These are phyloP conservation scores for Saraca asoca DNA, from an alignment of 331 rosid genomes.

Conservation along the genomic window DNA sequence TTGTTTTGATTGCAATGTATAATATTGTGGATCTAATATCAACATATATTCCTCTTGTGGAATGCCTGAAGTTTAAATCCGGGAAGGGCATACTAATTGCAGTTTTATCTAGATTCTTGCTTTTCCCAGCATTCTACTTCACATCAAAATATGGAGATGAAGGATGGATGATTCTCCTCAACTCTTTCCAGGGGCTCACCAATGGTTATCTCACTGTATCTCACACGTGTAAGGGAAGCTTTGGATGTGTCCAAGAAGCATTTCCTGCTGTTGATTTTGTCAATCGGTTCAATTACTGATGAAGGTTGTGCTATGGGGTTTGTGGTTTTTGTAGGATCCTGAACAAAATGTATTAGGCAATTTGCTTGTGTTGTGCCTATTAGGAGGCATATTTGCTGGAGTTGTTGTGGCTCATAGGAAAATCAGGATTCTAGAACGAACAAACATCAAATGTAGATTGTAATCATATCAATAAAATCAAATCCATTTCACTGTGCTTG, in stretches of 20 bases:
- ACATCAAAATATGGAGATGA: no score
- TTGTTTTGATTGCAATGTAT: slow-evolving; percentile 65
- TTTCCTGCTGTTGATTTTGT: no score
- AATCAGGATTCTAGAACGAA: slow-evolving; percentile 33
- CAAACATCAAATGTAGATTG: background rate
- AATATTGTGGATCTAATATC: slow-evolving; percentile 55
- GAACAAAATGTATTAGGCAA: slow-evolving; percentile 93
- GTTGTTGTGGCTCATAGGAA: slow-evolving; percentile 75
- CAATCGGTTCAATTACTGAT: background rate
- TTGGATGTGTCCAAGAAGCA: no score
- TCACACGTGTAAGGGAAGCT: no score
- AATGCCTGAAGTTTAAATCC: slow-evolving; percentile 55
- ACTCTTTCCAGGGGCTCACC: slow-evolving; percentile 72
- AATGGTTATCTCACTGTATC: slow-evolving; percentile 84
- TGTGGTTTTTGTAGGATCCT: slow-evolving; percentile 62
- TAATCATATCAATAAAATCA: no score
- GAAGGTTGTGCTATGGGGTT: background rate
- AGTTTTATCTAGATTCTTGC: slow-evolving; percentile 48
- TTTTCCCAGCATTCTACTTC: slow-evolving; percentile 76
- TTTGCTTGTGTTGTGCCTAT: slow-evolving; percentile 60
- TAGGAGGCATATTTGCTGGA: slow-evolving; percentile 64
- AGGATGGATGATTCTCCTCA: slow-evolving; percentile 81
- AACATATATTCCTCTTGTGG: slow-evolving; percentile 64
- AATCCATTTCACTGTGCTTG: no score
- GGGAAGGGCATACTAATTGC: slow-evolving; percentile 58